phyloP scores from a whole-genome alignment of 116 monocot genomes.

The Posidonia oceanica region DNA sequence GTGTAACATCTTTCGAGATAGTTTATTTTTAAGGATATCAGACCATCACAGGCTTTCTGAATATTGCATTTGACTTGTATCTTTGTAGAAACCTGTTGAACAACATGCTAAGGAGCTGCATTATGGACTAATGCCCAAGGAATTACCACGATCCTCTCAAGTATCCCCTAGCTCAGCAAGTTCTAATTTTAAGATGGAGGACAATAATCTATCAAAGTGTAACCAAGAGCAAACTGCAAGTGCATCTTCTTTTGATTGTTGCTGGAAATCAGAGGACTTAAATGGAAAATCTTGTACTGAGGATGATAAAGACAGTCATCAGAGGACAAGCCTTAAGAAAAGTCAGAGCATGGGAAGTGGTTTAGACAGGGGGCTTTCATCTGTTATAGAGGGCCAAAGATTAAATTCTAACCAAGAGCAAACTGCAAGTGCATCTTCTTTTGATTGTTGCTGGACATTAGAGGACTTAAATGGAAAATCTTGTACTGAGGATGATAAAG shows the following conservation, averaged over 20 bases:
- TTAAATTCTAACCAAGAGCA: conserved; percentile 8
- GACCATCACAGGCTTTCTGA: too few relatives aligned
- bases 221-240: conserved; percentile 8
- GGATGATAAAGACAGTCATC: conserved; percentile 9
- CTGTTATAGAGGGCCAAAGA: conserved; percentile 15
- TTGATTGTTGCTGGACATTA: conserved; percentile 27
- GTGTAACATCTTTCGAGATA: background rate
- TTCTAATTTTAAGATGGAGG: background rate
- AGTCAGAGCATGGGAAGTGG: conserved; percentile 33
- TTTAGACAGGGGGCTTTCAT: conserved; percentile 20
- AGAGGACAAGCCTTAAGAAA: conserved; percentile 14
- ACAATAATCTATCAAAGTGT: conserved; percentile 1
- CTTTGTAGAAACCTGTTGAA: conserved; percentile 27
- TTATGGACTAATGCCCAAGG: conserved; percentile 15
- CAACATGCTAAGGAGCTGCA: conserved; percentile 17
- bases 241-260: conserved; percentile 24
- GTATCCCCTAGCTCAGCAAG: conserved; percentile 6
- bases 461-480: conserved; percentile 15
- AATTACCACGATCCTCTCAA: conserved; percentile 8
- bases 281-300: conserved; percentile 9
- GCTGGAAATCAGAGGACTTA: conserved; percentile 27
- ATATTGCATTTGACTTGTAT: background rate
- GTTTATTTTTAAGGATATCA: too few relatives aligned
- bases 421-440: conserved; percentile 16
- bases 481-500: conserved; percentile 12